phyloP scores from a whole-genome alignment of 2,329 filamentous ascomycete genomes.

The Coleophoma crateriformis region DNA sequence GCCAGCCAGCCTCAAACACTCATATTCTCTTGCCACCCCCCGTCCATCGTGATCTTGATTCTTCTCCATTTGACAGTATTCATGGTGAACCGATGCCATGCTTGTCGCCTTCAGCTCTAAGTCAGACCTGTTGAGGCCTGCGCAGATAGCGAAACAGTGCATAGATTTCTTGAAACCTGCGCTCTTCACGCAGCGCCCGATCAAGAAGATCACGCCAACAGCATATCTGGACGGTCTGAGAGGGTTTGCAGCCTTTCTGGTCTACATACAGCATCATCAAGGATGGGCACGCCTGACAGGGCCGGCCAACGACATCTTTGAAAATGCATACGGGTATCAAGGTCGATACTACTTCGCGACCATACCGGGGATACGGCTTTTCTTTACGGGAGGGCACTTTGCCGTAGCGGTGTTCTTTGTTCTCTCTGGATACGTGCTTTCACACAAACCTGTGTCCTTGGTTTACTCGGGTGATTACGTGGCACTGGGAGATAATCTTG shows the following conservation, averaged over 20 bases:
- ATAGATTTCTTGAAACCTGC: slow-evolving; percentile 2
- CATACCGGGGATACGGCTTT: slow-evolving; percentile 51
- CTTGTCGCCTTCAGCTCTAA: not conserved
- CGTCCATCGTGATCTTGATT: not conserved
- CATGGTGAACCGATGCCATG: not conserved
- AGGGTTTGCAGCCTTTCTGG: slow-evolving; percentile 36
- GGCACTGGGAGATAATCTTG: slow-evolving; percentile 31
- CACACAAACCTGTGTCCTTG: slow-evolving; percentile 34
- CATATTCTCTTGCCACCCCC: not conserved
- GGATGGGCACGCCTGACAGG: slow-evolving; percentile 19
- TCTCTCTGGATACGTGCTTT: slow-evolving; percentile 42
- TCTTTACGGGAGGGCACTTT: slow-evolving; percentile 57
- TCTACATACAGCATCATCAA: slow-evolving; percentile 36
- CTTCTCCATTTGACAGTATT: not conserved
- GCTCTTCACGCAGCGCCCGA: not conserved
- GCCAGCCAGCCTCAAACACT: not conserved
- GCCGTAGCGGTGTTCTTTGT: slow-evolving; percentile 46
- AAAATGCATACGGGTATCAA: slow-evolving; percentile 21
- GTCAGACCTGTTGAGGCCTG: not conserved
- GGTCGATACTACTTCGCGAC: slow-evolving; percentile 29
- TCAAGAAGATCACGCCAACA: slow-evolving; percentile 16
- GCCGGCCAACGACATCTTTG: slow-evolving; percentile 1
- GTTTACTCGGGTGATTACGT: slow-evolving; percentile 25
- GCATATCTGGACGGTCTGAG: slow-evolving; percentile 39
- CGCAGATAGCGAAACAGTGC: not conserved